Conservation (phyloP, 78 protist genomes). For the Isochrysis galbana region DNA sequence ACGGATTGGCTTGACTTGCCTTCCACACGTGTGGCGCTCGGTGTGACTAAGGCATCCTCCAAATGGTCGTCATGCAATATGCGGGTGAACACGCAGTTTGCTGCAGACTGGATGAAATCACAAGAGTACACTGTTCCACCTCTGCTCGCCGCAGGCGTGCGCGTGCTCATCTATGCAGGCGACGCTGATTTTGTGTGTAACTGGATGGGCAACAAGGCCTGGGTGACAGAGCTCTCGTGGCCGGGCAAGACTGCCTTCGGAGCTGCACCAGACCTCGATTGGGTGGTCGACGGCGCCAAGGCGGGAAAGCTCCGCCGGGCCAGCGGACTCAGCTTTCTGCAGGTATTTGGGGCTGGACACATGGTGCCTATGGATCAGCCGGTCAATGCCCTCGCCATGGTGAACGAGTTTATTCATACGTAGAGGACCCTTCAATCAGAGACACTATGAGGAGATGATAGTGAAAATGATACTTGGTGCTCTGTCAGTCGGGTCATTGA, state of each 20-base stretch:
- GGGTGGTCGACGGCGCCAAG: not conserved
- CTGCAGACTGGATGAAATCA: conserved; percentile 38
- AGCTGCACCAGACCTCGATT: not conserved
- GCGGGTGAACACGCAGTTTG: not conserved
- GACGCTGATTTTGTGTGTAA: conserved; percentile 47
- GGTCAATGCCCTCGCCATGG: not conserved
- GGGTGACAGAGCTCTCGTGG: conserved; percentile 10
- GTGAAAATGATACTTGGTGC: no score
- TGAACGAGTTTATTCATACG: not conserved
- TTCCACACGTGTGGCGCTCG: not conserved
- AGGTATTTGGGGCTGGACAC: conserved; percentile 22
- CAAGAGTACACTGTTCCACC: conserved; percentile 1
- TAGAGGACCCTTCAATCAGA: not conserved
- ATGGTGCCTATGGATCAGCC: conserved; percentile 45
- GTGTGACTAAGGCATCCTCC: not conserved
- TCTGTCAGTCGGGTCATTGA: no score
- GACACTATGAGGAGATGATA: no score
- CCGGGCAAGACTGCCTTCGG: conserved; percentile 2
- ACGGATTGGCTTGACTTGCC: not conserved
- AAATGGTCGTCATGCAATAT: not conserved
- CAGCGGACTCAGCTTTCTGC: conserved; percentile 19
- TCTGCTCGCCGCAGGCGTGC: conserved; percentile 36
- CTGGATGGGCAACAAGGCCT: conserved; percentile 41
- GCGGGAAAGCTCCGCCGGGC: not conserved
- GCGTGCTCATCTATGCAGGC: conserved; percentile 61